These are phyloP conservation scores for Sabuloglossum arenarium DNA, from an alignment of 495 filamentous ascomycete species.

Conservation along the genomic window DNA sequence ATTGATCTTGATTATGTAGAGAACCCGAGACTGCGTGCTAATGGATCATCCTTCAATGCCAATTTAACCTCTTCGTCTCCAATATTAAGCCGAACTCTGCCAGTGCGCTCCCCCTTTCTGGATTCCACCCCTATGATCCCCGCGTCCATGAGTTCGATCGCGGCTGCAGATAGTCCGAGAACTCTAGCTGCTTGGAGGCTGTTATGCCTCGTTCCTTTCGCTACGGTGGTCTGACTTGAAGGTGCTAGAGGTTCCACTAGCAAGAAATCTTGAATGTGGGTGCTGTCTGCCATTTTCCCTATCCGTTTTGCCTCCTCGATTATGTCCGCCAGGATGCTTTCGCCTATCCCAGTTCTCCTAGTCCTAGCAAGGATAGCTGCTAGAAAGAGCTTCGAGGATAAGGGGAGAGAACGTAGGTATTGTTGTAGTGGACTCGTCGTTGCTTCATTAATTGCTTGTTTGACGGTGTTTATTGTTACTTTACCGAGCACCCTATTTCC, in stretches of 20 bases:
- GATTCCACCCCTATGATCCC: constrained; percentile 70
- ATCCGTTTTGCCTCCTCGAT: constrained; percentile 71
- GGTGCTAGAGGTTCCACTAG: constrained; percentile 12
- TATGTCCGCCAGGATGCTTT: constrained; percentile 78
- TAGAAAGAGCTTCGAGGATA: constrained; percentile 67
- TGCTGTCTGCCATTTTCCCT: constrained; percentile 37
- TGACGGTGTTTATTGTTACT: constrained; percentile 84
- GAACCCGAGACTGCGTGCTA: constrained; percentile 52
- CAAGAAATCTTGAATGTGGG: constrained; percentile 23
- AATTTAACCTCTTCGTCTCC: constrained; percentile 75
- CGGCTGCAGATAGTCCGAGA: constrained; percentile 45
- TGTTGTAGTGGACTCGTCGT: constrained; percentile 82
- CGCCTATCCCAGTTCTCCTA: constrained; percentile 64
- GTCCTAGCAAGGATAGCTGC: constrained; percentile 58
- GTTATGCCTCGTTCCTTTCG: constrained; percentile 3
- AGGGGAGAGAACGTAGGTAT: constrained; percentile 59
- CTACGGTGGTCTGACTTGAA: background rate
- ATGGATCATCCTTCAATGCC: constrained; percentile 73
- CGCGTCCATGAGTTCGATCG: constrained; percentile 64
- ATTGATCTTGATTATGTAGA: constrained; percentile 5
- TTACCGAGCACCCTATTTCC: constrained; percentile 18
- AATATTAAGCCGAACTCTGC: constrained; percentile 68
- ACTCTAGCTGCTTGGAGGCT: constrained; percentile 27
- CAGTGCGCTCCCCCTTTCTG: constrained; percentile 58
- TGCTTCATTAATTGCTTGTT: constrained; percentile 84